Conservation (phyloP, 108 stramenopile species). For the Seminavis robusta region DNA sequence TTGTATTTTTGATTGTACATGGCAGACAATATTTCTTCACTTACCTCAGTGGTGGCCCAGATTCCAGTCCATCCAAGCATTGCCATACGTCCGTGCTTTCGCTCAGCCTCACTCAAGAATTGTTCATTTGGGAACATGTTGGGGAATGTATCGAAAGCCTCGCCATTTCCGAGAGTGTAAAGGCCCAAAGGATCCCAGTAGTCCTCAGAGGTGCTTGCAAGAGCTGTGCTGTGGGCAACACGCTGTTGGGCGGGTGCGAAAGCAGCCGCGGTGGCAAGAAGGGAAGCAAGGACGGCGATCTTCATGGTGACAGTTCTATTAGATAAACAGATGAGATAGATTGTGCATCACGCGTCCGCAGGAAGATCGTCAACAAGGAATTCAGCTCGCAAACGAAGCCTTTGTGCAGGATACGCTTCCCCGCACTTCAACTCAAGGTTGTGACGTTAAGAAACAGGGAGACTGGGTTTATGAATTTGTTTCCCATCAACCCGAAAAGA, state of each 20-base stretch:
- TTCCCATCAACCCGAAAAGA: too few species aligned
- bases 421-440: too few species aligned
- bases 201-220: slow-evolving; percentile 32
- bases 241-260: slow-evolving; percentile 53
- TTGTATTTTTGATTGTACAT: not conserved
- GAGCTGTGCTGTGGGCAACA: slow-evolving; percentile 25
- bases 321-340: too few species aligned
- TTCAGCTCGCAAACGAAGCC: too few species aligned
- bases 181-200: slow-evolving; percentile 63
- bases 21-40: slow-evolving; percentile 4
- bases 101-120: slow-evolving; percentile 86
- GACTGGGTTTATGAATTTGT: too few species aligned
- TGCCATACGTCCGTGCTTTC: slow-evolving; percentile 90
- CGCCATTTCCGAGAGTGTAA: slow-evolving; percentile 43
- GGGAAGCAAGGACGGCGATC: slow-evolving; percentile 34
- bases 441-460: too few species aligned
- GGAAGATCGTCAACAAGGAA: too few species aligned
- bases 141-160: slow-evolving; percentile 79
- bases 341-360: too few species aligned
- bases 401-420: too few species aligned
- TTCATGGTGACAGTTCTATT: slow-evolving; percentile 34
- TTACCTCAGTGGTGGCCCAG: slow-evolving; percentile 71
- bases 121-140: slow-evolving; percentile 89
- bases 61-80: slow-evolving; percentile 92
- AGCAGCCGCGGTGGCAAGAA: slow-evolving; percentile 41